phyloP scores from a whole-genome alignment of 257 asterid species.

The Gardenia jasminoides region DNA sequence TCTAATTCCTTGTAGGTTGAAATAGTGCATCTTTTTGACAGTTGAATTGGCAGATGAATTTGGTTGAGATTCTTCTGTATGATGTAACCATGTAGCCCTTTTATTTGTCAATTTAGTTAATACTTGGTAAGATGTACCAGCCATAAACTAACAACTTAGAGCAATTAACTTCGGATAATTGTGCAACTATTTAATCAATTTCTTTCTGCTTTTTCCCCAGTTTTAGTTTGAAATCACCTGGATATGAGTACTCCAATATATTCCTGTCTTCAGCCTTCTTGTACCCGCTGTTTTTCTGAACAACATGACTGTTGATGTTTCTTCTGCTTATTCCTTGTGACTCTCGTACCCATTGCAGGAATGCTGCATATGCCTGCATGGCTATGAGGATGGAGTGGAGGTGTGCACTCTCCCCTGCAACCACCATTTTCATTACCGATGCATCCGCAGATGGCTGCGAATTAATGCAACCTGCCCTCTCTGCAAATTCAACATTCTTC shows the following conservation, averaged over 20 bases:
- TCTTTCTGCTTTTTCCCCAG: not conserved
- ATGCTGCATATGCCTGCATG: conserved; percentile 88
- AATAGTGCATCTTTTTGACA: not conserved
- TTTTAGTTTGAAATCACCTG: not conserved
- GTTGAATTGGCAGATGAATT: not conserved
- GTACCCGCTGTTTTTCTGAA: not conserved
- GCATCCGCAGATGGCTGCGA: conserved; percentile 81
- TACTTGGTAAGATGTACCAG: not conserved
- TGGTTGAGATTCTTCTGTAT: not conserved
- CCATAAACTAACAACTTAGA: not conserved
- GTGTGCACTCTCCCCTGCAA: conserved; percentile 77
- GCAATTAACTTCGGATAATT: not conserved
- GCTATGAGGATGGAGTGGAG: conserved; percentile 71
- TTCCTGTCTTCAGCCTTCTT: not conserved
- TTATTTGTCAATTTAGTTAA: not conserved
- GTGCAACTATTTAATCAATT: not conserved
- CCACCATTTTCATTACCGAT: conserved; percentile 85
- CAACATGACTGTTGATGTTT: not conserved
- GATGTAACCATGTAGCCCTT: not conserved
- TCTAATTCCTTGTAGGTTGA: not conserved
- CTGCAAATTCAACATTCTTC: conserved; percentile 74
- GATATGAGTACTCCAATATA: not conserved
- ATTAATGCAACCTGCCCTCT: conserved; percentile 92
- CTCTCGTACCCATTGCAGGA: conserved; percentile 60
- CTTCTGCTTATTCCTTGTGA: not conserved